Evolutionary conservation across 2,329 filamentous ascomycete genomes (phyloP).

Genomic region (Tolypocladium pustulatum): DNA sequence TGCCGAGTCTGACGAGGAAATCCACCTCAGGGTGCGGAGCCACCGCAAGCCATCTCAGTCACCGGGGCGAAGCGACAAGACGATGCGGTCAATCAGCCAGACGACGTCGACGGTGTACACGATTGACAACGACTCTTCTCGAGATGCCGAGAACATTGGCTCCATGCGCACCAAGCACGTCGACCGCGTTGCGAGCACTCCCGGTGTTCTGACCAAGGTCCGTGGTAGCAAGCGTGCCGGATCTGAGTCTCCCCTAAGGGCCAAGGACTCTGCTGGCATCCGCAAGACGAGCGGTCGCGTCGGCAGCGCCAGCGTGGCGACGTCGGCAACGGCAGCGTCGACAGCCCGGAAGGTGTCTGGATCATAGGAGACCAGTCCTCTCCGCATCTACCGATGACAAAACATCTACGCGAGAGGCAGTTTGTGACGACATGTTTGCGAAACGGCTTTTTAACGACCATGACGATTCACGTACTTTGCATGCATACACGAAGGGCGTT

Average conservation of each 20-base stretch:
- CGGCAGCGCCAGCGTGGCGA: constrained; percentile 41
- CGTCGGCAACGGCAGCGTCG: constrained; percentile 30
- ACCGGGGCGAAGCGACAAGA: constrained; percentile 49
- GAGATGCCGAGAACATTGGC: constrained; percentile 63
- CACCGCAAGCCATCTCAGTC: constrained; percentile 55
- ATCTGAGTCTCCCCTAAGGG: constrained; percentile 35
- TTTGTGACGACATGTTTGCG: background rate
- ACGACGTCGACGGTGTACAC: constrained; percentile 59
- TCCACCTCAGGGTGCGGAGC: constrained; percentile 63
- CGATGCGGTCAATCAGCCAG: constrained; percentile 59
- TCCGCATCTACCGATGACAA: constrained; percentile 8
- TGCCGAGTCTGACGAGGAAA: constrained; percentile 72
- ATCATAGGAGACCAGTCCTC: constrained; percentile 17
- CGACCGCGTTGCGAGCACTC: constrained; percentile 42
- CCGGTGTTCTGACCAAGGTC: constrained; percentile 52
- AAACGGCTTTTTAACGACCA: background rate
- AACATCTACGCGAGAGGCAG: background rate
- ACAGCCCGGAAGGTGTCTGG: constrained; percentile 45
- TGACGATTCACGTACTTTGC: constrained; percentile 2
- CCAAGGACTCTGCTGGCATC: constrained; percentile 42
- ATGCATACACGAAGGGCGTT: background rate
- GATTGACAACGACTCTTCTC: constrained; percentile 57
- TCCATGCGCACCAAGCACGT: constrained; percentile 48
- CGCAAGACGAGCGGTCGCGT: constrained; percentile 58
- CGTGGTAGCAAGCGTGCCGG: constrained; percentile 47